Conservation (phyloP, 768 basidiomycete species). For the Suillus sp. region DNA sequence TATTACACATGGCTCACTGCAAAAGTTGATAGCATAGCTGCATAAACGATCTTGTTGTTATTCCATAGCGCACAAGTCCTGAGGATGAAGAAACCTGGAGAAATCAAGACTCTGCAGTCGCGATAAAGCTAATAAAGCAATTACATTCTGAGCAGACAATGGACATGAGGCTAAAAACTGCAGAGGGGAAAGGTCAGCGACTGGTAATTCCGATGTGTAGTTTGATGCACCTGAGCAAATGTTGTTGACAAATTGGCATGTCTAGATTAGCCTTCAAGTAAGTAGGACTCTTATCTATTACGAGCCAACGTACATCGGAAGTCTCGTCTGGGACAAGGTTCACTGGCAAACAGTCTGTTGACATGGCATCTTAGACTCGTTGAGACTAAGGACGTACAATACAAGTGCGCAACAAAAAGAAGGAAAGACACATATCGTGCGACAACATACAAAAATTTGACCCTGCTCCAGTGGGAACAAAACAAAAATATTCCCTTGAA, state of each 20-base stretch:
- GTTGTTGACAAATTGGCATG: constrained; percentile 3
- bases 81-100: constrained; percentile 12
- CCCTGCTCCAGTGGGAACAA: not conserved
- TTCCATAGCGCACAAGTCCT: constrained; percentile 11
- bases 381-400: not conserved
- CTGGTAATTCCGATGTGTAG: not conserved
- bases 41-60: not conserved
- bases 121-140: not conserved
- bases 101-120: not conserved
- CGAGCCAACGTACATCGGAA: not conserved
- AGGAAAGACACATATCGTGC: constrained; percentile 12
- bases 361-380: not conserved
- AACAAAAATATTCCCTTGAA: constrained; percentile 8
- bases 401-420: constrained; percentile 8
- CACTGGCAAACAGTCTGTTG: not conserved
- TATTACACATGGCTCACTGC: constrained; percentile 6
- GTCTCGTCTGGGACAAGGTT: not conserved
- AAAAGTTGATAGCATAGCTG: constrained; percentile 2
- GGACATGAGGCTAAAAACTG: constrained; percentile 10
- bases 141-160: constrained; percentile 11
- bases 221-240: constrained; percentile 9
- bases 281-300: not conserved
- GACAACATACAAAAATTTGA: constrained; percentile 8
- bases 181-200: not conserved
- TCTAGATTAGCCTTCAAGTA: constrained; percentile 4